Percentiles rank a stretch among this genome's conserved stretches.
phyloP scores from a whole-genome alignment of 2,329 filamentous ascomycete genomes.

The Cladosporium halotolerans region DNA sequence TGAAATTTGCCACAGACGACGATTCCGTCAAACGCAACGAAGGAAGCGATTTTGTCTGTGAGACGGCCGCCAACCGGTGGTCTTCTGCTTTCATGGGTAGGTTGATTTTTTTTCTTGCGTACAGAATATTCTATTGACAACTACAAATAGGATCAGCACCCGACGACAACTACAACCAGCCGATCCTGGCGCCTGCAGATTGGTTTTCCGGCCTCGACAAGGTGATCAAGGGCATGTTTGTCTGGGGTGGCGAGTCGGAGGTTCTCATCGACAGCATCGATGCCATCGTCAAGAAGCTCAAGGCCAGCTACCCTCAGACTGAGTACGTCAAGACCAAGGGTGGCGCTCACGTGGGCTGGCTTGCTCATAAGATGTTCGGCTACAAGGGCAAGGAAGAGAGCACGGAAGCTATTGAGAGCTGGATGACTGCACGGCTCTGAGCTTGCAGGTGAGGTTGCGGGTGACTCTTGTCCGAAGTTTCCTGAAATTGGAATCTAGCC shows the following conservation, averaged over 20 bases:
- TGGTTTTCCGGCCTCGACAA: constrained; percentile 50
- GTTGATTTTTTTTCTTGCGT: neutral
- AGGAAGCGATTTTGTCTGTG: constrained; percentile 46
- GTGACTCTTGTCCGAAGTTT: too few relatives aligned
- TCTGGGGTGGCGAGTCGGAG: constrained; percentile 52
- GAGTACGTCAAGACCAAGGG: constrained; percentile 24
- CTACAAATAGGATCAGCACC: constrained; percentile 11
- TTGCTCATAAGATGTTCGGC: constrained; percentile 33
- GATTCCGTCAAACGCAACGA: constrained; percentile 40
- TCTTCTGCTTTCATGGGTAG: constrained; percentile 42
- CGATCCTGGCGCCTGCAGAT: constrained; percentile 40
- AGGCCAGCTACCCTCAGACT: constrained; percentile 33
- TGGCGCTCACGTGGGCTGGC: constrained; percentile 33
- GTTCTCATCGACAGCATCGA: constrained; percentile 51
- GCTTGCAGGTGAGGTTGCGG: neutral
- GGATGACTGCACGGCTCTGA: constrained; percentile 33
- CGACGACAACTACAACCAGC: constrained; percentile 49
- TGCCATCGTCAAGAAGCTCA: constrained; percentile 44
- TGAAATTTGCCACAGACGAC: constrained; percentile 43
- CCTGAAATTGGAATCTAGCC: too few relatives aligned
- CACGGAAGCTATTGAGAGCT: constrained; percentile 32
- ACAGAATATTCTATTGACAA: neutral
- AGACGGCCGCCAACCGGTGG: constrained; percentile 41
- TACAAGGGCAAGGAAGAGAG: constrained; percentile 33
- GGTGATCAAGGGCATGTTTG: constrained; percentile 42